Evolutionary conservation across 768 basidiomycete genomes (phyloP), one percentile per base, ranked within the genome.

Genomic region (Russula sp.): DNA sequence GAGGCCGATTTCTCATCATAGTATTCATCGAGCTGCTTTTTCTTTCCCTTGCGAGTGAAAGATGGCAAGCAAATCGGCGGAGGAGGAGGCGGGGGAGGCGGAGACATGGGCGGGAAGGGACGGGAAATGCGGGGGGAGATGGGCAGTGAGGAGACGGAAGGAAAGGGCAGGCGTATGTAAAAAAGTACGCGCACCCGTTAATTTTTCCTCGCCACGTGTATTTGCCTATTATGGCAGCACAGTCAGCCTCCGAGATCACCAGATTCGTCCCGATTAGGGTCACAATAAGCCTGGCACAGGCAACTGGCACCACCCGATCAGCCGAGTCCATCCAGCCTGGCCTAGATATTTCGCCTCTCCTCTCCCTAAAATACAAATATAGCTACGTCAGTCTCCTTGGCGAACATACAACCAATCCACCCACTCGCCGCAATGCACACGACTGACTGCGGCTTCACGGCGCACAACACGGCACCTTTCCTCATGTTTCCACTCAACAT

Each of bases 11-110:
- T 67, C 49, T 67, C 66, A 22, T 65, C 64, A 10, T 57, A 32
- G 5, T 29, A 7, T 7, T 63, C 58, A 0, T 56, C 48, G 47
- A 50, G 20, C 46, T 62, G 45, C 58, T 66, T 67, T 42, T 66
- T 65, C 64, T 45, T 59, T 4, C 58, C 58, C 60, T 35, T 65
- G 52, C 60, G 64, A 35, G 42, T 58, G 60, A 67, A 65, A 25
- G 65, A 63, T 25, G 66, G 66, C 13, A 67, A 20, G n/a, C 66
- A 67, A 3, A 65, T 39, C 0, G 66, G 66, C 5, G 66, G 64
- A 0, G 65, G 65, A 0, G 65, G 65, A 2, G 65, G 61, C 0
- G 61, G 63, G n/a, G 65, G 65, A 25, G 56, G 57, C 18, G 51
- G 63, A 42, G 65, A 45, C 65, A 62, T 65, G 54, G n/a, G 58